Evolutionary conservation across 805 yeast genomes (phyloP), one percentile per base, ranked within the genome.

Genomic region (Wickerhamomyces xylosicus): DNA sequence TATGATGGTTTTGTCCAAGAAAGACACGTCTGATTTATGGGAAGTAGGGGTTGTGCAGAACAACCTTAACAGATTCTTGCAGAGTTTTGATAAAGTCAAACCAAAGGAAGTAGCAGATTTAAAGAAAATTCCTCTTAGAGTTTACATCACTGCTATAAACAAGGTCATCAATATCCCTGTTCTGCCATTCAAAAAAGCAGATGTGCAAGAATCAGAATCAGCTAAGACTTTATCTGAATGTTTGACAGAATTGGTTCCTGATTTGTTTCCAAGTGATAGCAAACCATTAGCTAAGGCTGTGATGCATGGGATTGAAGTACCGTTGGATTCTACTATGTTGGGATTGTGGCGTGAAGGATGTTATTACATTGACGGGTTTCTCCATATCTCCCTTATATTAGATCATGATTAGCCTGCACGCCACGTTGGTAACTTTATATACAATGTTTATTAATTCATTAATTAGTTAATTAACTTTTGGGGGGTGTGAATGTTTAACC

Each of bases 1-100:
- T 2, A 73, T 90, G n/a, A 82, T 90, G 95, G 67, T 68, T 19
- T 61, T 90, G 39, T 73, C 92, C 5, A 77, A 74, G 43, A 66
- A 65, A 1, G 79, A 80, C 37, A 71, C 90, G 0, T 58, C 63
- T 19, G 52, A 53, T 1, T 62, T 86, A 36, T 83, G 89, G 83
- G 47, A 62, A 1, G 14, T 10, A 25, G 58, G 80, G 9, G 65
- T 78, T 4, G 43, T 48, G 25, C 22, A 37, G 3, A 69, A 63
- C 47, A 66, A 62, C 53, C 60, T 42, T 29, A 44, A 35, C 37
- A 57, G 52, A 47, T 48, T 46, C 16, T 43, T 43, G 41, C 31
- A 15, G 10, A 41, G 39, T 43, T 57, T 44, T 37, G 46, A 47
- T 20, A 40, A 39, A 18, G 19, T 58, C 56, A 40, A 47, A 44